Percentiles rank a stretch among this genome's conserved stretches.
These are phyloP conservation scores for Dioszegia hungarica DNA, from an alignment of 768 basidiomycete species.

Conservation along the genomic window DNA sequence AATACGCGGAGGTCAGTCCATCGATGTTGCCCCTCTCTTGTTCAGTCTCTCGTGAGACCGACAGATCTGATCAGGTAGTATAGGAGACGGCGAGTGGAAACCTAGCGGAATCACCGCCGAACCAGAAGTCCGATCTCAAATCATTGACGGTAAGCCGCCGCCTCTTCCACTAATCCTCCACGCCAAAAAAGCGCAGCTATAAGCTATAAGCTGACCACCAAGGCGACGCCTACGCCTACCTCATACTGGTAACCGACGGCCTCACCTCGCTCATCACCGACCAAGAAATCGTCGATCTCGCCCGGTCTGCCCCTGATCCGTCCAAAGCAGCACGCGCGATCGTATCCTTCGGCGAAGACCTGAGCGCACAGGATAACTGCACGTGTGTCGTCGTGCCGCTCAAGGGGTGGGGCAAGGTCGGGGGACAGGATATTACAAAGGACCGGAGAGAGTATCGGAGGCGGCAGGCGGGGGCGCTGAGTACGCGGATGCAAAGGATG, in stretches of 20 bases:
- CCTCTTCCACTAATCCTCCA: slow-evolving; percentile 1
- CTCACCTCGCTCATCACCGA: slow-evolving; percentile 86
- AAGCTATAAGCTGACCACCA: neutral
- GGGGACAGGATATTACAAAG: slow-evolving; percentile 74
- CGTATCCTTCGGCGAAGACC: slow-evolving; percentile 76
- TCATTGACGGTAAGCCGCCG: slow-evolving; percentile 63
- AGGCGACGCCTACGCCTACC: slow-evolving; percentile 81
- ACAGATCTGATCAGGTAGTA: slow-evolving; percentile 51
- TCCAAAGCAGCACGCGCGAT: slow-evolving; percentile 76
- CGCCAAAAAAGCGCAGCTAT: no score
- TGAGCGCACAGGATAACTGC: slow-evolving; percentile 84
- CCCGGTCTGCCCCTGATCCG: slow-evolving; percentile 65
- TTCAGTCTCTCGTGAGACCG: no score
- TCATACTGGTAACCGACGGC: slow-evolving; percentile 88
- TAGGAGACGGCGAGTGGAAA: slow-evolving; percentile 86
- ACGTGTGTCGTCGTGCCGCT: slow-evolving; percentile 87
- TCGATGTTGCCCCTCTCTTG: no score
- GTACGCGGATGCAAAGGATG: slow-evolving; percentile 49
- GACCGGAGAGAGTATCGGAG: slow-evolving; percentile 74
- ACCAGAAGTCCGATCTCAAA: slow-evolving; percentile 72
- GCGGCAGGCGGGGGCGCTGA: slow-evolving; percentile 43
- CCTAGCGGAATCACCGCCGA: slow-evolving; percentile 87
- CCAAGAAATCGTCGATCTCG: slow-evolving; percentile 89
- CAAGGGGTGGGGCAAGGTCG: slow-evolving; percentile 80
- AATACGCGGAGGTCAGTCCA: slow-evolving; percentile 75